phyloP scores from a whole-genome alignment of 345 rosid genomes.

The Citrus reticulata region DNA sequence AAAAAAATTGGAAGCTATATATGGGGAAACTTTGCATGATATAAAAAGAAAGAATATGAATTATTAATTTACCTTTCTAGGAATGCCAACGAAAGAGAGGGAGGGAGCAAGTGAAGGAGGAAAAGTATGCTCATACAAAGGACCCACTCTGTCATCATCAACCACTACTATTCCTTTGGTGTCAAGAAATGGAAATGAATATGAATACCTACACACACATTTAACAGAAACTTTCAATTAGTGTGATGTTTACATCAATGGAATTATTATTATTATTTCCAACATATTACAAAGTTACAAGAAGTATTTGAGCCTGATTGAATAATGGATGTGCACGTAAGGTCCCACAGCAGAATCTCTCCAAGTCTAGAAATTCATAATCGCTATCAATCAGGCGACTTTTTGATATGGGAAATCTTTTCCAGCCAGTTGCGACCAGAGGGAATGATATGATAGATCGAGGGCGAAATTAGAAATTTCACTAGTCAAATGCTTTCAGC shows the following conservation, averaged over 20 bases:
- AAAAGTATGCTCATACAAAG: slow-evolving; percentile 90
- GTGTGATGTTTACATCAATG: background rate
- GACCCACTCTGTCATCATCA: slow-evolving; percentile 94
- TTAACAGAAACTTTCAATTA: background rate
- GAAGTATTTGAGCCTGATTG: no score
- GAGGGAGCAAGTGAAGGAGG: slow-evolving; percentile 90
- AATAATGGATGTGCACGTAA: background rate
- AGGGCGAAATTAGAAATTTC: background rate
- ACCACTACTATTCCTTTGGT: slow-evolving; percentile 82
- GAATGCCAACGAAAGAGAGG: slow-evolving; percentile 84
- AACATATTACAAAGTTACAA: no score
- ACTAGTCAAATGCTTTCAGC: background rate
- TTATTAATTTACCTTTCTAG: slow-evolving; percentile 60
- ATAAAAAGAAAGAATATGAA: no score
- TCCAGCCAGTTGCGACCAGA: background rate
- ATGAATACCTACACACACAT: slow-evolving; percentile 70
- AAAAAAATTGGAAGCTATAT: no score
- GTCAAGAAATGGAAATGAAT: slow-evolving; percentile 92
- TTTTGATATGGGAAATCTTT: background rate
- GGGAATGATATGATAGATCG: background rate
- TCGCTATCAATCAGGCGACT: no score
- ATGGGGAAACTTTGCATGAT: no score
- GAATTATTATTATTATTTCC: background rate
- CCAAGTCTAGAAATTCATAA: background rate
- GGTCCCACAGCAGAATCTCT: background rate